phyloP scores from a whole-genome alignment of 2,329 filamentous ascomycete species.

The Didymella glomerata region DNA sequence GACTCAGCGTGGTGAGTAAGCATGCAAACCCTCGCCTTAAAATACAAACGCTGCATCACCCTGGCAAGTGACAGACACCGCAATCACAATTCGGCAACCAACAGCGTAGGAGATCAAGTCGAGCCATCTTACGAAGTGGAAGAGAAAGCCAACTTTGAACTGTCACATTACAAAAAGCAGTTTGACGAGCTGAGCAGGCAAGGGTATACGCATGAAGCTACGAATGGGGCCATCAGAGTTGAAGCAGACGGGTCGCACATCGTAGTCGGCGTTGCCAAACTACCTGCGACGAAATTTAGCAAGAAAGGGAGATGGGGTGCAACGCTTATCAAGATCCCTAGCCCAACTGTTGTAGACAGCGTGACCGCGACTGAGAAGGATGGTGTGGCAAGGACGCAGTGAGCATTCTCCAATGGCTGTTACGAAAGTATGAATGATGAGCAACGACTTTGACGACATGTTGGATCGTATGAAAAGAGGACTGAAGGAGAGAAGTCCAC shows the following conservation, averaged over 20 bases:
- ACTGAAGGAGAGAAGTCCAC: not conserved
- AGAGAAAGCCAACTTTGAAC: constrained; percentile 22
- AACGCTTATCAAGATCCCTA: not conserved
- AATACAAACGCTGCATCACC: not conserved
- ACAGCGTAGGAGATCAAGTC: no score
- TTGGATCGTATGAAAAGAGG: not conserved
- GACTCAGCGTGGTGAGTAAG: constrained; percentile 10
- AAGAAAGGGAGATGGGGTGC: constrained; percentile 13
- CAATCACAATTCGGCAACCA: not conserved
- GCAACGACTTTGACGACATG: not conserved
- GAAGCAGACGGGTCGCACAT: constrained; percentile 24
- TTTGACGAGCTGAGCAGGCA: constrained; percentile 22
- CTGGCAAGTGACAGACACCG: not conserved
- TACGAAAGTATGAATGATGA: not conserved
- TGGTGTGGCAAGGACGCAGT: not conserved
- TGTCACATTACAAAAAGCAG: constrained; percentile 22
- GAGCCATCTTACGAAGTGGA: constrained; percentile 7
- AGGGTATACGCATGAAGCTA: constrained; percentile 20
- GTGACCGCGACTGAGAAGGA: not conserved
- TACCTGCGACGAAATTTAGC: constrained; percentile 24
- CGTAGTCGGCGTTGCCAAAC: constrained; percentile 17
- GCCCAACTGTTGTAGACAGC: not conserved
- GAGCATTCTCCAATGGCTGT: not conserved
- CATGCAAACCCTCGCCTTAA: not conserved
- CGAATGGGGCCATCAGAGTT: constrained; percentile 12